Evolutionary conservation across 352 stramenopile species (phyloP).

Genomic region (Phytophthora idaei): DNA sequence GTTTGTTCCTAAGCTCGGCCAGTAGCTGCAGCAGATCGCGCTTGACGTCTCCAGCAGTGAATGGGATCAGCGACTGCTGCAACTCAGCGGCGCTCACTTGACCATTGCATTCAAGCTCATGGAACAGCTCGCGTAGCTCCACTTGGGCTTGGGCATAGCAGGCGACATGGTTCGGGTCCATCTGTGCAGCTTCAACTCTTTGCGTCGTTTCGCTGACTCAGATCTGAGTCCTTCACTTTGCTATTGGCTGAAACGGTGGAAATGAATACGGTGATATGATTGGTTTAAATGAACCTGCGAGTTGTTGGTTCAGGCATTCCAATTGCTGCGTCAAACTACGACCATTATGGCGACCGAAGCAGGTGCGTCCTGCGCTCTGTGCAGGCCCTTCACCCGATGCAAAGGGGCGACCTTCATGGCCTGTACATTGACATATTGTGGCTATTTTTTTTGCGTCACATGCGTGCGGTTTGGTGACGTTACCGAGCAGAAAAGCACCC

Average conservation of each 20-base stretch:
- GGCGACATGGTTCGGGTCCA: conserved; percentile 55
- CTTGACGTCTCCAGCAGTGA: conserved; percentile 62
- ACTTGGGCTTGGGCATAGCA: conserved; percentile 54
- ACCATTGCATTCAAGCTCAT: conserved; percentile 55
- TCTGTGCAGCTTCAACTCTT: conserved; percentile 15
- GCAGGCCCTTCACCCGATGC: background rate
- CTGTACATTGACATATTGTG: background rate
- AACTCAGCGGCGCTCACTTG: conserved; percentile 50
- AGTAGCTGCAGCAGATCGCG: conserved; percentile 61
- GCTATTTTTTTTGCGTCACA: conserved; percentile 11
- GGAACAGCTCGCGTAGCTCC: conserved; percentile 66
- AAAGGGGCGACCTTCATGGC: conserved; percentile 1
- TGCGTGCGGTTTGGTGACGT: conserved; percentile 16
- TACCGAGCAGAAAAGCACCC: conserved; percentile 41
- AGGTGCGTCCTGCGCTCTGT: conserved; percentile 37
- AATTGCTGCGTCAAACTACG: background rate
- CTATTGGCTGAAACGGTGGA: conserved; percentile 15
- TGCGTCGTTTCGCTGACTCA: conserved; percentile 24
- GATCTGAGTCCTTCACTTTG: conserved; percentile 4
- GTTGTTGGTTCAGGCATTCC: conserved; percentile 10
- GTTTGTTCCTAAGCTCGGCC: conserved; percentile 50
- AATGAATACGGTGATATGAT: conserved; percentile 4
- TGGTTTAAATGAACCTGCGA: conserved; percentile 4
- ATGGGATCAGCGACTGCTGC: conserved; percentile 54
- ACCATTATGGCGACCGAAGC: conserved; percentile 39